These are phyloP conservation scores for Otatea glauca DNA, from an alignment of 176 grass and related monocot genomes.

Conservation along the genomic window DNA sequence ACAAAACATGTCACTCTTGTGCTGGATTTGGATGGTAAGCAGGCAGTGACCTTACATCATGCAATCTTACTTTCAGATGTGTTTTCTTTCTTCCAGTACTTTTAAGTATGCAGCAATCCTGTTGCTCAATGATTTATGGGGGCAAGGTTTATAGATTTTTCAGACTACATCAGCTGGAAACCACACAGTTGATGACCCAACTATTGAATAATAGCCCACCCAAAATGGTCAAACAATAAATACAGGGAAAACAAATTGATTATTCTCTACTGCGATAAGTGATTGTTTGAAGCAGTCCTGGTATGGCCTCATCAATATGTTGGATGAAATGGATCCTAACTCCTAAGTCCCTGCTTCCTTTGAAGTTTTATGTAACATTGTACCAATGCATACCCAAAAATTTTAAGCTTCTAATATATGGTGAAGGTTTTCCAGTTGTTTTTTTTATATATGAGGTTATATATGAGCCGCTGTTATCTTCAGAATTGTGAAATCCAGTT, in stretches of 20 bases:
- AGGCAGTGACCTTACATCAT: slow-evolving; percentile 27
- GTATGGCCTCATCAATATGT: background rate
- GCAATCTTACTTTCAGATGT: slow-evolving; percentile 16
- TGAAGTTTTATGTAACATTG: background rate
- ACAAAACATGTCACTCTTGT: slow-evolving; percentile 85
- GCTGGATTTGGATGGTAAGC: slow-evolving; percentile 98
- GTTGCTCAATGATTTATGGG: background rate
- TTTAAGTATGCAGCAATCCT: slow-evolving; percentile 10
- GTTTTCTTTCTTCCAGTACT: slow-evolving; percentile 1
- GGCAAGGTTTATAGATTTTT: slow-evolving; percentile 9
- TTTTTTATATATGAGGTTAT: background rate
- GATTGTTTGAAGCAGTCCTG: slow-evolving; percentile 2
- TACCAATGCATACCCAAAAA: too few relatives aligned
- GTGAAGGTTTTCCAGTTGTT: background rate
- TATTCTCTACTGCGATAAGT: slow-evolving; percentile 10
- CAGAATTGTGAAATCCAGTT: slow-evolving; percentile 23
- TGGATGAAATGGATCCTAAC: background rate
- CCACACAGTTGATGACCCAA: background rate
- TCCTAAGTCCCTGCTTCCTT: background rate
- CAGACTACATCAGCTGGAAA: background rate
- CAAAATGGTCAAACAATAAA: background rate
- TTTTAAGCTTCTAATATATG: background rate
- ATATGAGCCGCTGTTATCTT: slow-evolving; percentile 1
- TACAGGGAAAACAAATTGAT: background rate
- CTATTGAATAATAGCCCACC: background rate